Percentiles rank a stretch among this genome's conserved stretches.
Evolutionary conservation across 176 grass and related monocot species (phyloP).

Genomic region (Aegilops tauschii): DNA sequence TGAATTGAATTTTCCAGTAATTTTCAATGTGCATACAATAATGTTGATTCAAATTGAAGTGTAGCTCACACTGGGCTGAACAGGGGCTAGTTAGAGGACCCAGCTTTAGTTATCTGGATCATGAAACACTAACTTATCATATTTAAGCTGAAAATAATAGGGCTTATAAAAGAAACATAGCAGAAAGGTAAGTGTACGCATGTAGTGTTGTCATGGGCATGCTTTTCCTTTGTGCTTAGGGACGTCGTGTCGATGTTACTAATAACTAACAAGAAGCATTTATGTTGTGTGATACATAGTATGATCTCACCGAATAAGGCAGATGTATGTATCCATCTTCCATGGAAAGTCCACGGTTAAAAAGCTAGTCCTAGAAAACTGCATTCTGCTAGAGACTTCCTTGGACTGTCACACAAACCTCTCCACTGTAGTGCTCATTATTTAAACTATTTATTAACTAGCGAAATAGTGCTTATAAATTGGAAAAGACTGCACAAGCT

Average conservation of each 20-base stretch:
- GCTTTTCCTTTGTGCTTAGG: not conserved
- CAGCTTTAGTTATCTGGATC: constrained; percentile 26
- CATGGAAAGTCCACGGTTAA: constrained; percentile 56
- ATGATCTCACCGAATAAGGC: constrained; percentile 73
- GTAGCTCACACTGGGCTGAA: constrained; percentile 32
- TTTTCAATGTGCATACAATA: constrained; percentile 50
- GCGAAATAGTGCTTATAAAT: too few relatives aligned
- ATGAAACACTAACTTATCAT: constrained; percentile 23
- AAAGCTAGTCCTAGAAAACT: constrained; percentile 56
- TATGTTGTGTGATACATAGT: not conserved
- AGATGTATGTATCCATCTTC: constrained; percentile 51
- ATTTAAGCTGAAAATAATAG: constrained; percentile 33
- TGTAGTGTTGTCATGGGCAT: not conserved
- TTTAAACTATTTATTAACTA: constrained; percentile 48
- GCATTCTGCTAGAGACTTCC: constrained; percentile 55
- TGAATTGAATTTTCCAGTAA: not conserved
- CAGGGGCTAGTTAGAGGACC: constrained; percentile 48
- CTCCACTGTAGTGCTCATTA: constrained; percentile 58
- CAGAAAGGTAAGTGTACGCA: not conserved
- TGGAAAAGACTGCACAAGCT: too few relatives aligned
- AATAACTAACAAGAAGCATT: not conserved
- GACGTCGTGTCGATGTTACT: not conserved
- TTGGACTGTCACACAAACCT: constrained; percentile 53
- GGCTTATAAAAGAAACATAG: not conserved
- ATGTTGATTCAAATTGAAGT: constrained; percentile 56